Evolutionary conservation across 768 basidiomycete genomes (phyloP).

Genomic region (Leccinellum luteum): DNA sequence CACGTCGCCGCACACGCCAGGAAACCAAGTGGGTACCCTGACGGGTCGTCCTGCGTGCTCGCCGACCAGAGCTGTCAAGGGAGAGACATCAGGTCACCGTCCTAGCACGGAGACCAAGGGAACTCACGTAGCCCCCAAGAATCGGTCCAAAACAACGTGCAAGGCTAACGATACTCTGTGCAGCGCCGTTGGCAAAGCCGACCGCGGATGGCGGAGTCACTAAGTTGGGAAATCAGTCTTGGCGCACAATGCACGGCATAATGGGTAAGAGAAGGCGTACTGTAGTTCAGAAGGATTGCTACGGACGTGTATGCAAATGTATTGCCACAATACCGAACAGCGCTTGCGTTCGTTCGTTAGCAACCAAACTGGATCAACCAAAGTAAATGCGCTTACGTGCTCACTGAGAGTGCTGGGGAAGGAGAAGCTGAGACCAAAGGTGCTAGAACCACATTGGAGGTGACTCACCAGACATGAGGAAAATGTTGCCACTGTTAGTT

Average conservation of each 20-base stretch:
- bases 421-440: conserved; percentile 3
- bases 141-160: conserved; percentile 90
- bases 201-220: conserved; percentile 91
- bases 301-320: conserved; percentile 92
- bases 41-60: conserved; percentile 64
- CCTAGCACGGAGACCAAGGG: neutral
- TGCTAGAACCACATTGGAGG: neutral
- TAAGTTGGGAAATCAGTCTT: conserved; percentile 27
- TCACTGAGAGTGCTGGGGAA: conserved; percentile 60
- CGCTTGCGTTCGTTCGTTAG: conserved; percentile 42
- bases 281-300: conserved; percentile 84
- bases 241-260: neutral
- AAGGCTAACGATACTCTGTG: conserved; percentile 92
- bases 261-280: conserved; percentile 37
- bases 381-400: conserved; percentile 60
- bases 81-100: conserved; percentile 9
- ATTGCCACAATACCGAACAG: conserved; percentile 81
- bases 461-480: conserved; percentile 77
- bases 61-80: conserved; percentile 63
- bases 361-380: neutral
- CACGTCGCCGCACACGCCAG: conserved; percentile 62
- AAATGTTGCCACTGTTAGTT: conserved; percentile 64
- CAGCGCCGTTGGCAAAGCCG: conserved; percentile 92
- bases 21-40: conserved; percentile 76
- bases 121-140: conserved; percentile 73